phyloP scores from a whole-genome alignment of 805 yeast genomes.

The Metschnikowia noctiluminum region DNA sequence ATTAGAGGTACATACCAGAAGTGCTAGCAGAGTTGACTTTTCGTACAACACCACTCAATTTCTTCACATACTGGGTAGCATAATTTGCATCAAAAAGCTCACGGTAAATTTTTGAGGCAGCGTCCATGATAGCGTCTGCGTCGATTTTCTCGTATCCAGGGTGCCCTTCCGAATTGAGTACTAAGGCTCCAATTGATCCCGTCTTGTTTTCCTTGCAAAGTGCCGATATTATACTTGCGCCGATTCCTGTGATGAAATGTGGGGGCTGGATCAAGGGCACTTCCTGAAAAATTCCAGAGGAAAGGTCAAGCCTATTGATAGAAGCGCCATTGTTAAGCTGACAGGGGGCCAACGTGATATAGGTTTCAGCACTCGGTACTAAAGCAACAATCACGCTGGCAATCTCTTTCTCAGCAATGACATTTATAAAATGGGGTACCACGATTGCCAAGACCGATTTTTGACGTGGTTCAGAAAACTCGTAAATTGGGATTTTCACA shows the following conservation, averaged over 20 bases:
- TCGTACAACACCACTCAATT: slow-evolving; percentile 21
- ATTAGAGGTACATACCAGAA: slow-evolving; percentile 25
- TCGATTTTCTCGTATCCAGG: slow-evolving; percentile 56
- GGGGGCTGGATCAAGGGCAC: slow-evolving; percentile 50
- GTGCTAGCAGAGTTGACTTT: slow-evolving; percentile 24
- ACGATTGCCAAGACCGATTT: slow-evolving; percentile 17
- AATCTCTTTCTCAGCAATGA: slow-evolving; percentile 30
- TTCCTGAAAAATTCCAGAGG: slow-evolving; percentile 8
- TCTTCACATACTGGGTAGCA: slow-evolving; percentile 9
- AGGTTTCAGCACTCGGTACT: slow-evolving; percentile 12
- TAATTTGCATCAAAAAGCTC: slow-evolving; percentile 2
- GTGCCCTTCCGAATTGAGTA: slow-evolving; percentile 59
- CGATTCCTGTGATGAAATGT: slow-evolving; percentile 55
- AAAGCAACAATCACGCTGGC: slow-evolving; percentile 22
- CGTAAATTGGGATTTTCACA: slow-evolving; percentile 20
- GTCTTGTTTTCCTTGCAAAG: slow-evolving; percentile 4
- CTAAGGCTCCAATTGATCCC: slow-evolving; percentile 19
- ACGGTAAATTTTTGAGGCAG: slow-evolving; percentile 7
- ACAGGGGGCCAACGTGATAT: slow-evolving; percentile 39
- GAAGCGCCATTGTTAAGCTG: slow-evolving; percentile 29
- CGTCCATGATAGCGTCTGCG: slow-evolving; percentile 40
- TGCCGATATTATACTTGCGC: slow-evolving; percentile 43
- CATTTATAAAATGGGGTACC: slow-evolving; percentile 37
- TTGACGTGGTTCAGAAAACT: background rate
- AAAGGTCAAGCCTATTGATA: slow-evolving; percentile 22